These are phyloP conservation scores for Debaryomyces fabryi DNA, from an alignment of 1,139 yeast genomes.

Conservation along the genomic window DNA sequence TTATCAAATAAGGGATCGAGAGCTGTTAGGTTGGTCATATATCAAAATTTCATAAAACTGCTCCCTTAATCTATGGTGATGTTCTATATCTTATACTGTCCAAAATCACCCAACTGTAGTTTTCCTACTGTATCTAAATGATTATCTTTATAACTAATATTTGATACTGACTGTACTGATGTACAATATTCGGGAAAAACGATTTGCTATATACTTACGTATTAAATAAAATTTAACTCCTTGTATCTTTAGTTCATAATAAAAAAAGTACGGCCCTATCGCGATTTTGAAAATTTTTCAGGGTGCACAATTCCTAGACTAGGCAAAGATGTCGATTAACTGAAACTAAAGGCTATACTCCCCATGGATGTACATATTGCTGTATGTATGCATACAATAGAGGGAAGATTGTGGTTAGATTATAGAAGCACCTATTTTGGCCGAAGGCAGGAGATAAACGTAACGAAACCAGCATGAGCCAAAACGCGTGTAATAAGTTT, in stretches of 20 bases:
- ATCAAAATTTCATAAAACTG: not conserved
- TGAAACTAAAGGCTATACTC: not conserved
- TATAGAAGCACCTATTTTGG: not conserved
- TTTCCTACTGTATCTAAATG: not conserved
- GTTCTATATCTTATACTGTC: not conserved
- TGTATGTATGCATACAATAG: not conserved
- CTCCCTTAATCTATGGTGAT: not conserved
- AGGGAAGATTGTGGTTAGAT: not conserved
- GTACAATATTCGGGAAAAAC: not conserved
- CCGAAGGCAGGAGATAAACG: not conserved
- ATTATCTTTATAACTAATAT: not conserved
- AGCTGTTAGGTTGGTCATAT: conserved; percentile 1
- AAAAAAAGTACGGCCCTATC: not conserved
- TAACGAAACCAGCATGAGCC: not conserved
- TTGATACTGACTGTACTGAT: not conserved
- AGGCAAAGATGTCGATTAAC: not conserved
- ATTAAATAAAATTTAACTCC: not conserved
- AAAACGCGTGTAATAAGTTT: conserved; percentile 7
- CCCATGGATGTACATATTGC: not conserved
- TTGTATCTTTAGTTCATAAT: not conserved
- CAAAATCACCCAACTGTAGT: not conserved
- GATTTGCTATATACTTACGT: not conserved
- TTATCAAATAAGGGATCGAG: not conserved
- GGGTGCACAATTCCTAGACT: conserved; percentile 3
- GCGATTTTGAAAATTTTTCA: conserved; percentile 8